Conservation (phyloP, 2,329 filamentous ascomycete genomes). For the Ceratocystis harringtonii region DNA sequence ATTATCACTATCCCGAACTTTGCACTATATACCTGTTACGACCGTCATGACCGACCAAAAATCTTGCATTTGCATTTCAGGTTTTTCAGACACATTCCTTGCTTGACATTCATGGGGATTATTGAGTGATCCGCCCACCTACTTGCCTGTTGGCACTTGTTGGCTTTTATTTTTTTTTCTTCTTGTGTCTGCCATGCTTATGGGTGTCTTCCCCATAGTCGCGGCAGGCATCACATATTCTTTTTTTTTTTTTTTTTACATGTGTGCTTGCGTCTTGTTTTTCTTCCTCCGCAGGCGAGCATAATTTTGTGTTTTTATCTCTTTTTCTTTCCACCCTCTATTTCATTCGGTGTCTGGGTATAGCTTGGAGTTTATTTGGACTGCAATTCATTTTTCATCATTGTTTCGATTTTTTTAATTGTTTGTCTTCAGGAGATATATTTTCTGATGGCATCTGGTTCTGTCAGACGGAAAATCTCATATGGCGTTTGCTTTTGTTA, state of each 20-base stretch:
- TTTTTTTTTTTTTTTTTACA: not conserved
- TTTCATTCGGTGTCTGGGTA: slow-evolving; percentile 2
- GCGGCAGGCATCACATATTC: not conserved
- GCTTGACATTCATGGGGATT: slow-evolving; percentile 6
- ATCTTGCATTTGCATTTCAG: slow-evolving; percentile 16
- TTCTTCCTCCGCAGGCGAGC: not conserved
- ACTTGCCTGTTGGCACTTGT: not conserved
- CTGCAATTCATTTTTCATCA: not conserved
- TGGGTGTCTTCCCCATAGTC: not conserved
- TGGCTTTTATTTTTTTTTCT: slow-evolving; percentile 1
- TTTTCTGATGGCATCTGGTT: not conserved
- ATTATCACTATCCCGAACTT: slow-evolving; percentile 1
- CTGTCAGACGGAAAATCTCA: not conserved
- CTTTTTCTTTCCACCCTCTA: not conserved
- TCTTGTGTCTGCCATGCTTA: not conserved
- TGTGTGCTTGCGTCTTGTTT: slow-evolving; percentile 8
- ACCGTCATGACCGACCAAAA: slow-evolving; percentile 17
- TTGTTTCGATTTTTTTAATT: not conserved
- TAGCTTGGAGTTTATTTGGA: slow-evolving; percentile 11
- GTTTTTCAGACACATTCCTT: slow-evolving; percentile 17
- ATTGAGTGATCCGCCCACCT: not conserved
- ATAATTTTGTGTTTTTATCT: not conserved
- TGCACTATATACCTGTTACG: slow-evolving; percentile 16
- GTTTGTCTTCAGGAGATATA: not conserved
- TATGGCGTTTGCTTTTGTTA: not conserved